Conservation (phyloP, 2,329 filamentous ascomycete species). For the Diaporthe sp. region DNA sequence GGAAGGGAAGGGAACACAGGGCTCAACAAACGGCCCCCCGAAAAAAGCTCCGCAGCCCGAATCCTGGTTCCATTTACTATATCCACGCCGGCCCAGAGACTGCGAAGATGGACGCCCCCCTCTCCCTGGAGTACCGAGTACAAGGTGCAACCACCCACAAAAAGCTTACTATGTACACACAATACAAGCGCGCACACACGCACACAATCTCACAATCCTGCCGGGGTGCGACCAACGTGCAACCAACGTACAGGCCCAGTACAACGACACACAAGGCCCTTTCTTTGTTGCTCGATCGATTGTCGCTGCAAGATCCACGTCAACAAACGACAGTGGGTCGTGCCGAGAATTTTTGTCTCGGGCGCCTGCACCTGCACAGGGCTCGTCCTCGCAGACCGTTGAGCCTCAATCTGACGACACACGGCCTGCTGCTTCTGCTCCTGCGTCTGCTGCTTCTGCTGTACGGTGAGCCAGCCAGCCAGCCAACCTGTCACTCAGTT, state of each 20-base stretch:
- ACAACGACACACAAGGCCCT: slow-evolving; percentile 36
- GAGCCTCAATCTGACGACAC: slow-evolving; percentile 30
- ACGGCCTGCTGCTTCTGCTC: slow-evolving; percentile 1
- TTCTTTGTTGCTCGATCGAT: slow-evolving; percentile 19
- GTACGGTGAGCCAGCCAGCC: neutral
- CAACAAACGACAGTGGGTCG: slow-evolving; percentile 31
- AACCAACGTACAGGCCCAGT: slow-evolving; percentile 22
- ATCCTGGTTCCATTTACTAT: slow-evolving; percentile 11
- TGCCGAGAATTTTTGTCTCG: slow-evolving; percentile 28
- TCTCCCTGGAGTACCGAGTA: slow-evolving; percentile 3
- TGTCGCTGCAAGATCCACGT: slow-evolving; percentile 33
- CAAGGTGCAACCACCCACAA: slow-evolving; percentile 5
- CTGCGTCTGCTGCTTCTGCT: neutral
- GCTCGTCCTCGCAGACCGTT: slow-evolving; percentile 26
- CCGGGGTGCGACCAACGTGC: slow-evolving; percentile 8
- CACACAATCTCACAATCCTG: slow-evolving; percentile 6
- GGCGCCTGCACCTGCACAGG: slow-evolving; percentile 22
- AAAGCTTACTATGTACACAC: neutral
- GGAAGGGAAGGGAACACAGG: neutral
- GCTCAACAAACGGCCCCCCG: slow-evolving; percentile 12
- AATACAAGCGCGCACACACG: neutral
- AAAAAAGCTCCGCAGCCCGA: slow-evolving; percentile 30
- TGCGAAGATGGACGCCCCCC: neutral
- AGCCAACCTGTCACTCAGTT: neutral
- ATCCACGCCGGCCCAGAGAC: neutral